Conservation (phyloP, 116 monocot genomes). For the Phalaenopsis hybrid region DNA sequence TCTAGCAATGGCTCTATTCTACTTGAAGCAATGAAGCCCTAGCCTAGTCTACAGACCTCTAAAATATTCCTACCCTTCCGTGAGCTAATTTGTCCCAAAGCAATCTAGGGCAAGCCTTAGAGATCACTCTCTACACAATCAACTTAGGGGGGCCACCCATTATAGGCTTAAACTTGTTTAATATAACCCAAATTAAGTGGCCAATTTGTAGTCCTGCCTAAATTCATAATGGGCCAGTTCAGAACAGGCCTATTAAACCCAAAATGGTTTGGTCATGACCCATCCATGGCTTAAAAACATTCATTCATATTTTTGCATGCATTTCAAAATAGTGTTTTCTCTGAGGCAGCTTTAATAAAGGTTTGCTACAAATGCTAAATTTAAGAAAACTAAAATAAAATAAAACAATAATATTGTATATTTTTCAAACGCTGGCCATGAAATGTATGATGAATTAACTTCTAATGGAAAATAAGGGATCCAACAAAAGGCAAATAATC, state of each 20-base stretch:
- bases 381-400: neutral
- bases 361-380: neutral
- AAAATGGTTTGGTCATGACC: neutral
- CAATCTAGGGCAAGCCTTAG: no score
- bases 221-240: neutral
- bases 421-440: neutral
- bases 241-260: neutral
- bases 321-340: neutral
- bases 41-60: no score
- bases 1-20: no score
- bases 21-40: no score
- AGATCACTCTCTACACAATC: neutral
- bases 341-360: neutral
- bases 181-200: neutral
- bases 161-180: neutral
- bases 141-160: neutral
- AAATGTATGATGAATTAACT: neutral
- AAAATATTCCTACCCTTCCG: no score
- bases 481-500: neutral
- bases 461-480: neutral
- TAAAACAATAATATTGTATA: neutral
- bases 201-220: neutral
- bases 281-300: neutral
- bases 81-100: no score
- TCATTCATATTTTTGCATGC: neutral